phyloP scores from a whole-genome alignment of 169 alveolate species.

The Prorocentrum cordatum region DNA sequence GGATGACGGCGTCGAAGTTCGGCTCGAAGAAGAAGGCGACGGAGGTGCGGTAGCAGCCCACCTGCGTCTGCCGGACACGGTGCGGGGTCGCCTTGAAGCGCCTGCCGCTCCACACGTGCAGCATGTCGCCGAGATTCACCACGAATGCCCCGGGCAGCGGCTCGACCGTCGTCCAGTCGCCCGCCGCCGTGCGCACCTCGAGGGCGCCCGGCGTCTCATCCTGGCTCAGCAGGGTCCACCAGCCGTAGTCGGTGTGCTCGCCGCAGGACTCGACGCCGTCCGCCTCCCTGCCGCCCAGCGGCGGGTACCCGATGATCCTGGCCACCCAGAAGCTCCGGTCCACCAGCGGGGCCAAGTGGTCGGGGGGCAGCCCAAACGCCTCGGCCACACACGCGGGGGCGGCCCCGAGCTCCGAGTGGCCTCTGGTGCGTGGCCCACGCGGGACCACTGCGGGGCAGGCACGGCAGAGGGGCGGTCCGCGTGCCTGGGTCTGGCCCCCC shows the following conservation, averaged over 20 bases:
- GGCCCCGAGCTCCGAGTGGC: no score
- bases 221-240: constrained; percentile 49
- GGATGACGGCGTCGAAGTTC: constrained; percentile 3
- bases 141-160: constrained; percentile 48
- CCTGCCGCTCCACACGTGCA: constrained; percentile 36
- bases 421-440: no score
- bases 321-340: constrained; percentile 40
- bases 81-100: constrained; percentile 65
- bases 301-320: constrained; percentile 44
- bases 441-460: no score
- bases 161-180: constrained; percentile 22
- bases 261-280: constrained; percentile 26
- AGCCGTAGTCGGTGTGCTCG: constrained; percentile 63
- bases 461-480: no score
- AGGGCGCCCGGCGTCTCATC: constrained; percentile 48
- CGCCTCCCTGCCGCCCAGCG: neutral
- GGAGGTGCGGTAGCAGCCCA: constrained; percentile 17
- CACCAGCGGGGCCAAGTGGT: neutral
- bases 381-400: no score
- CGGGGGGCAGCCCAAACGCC: neutral
- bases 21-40: constrained; percentile 50
- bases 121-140: constrained; percentile 51
- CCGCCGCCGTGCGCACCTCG: constrained; percentile 15
- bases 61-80: constrained; percentile 49
- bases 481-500: no score